Base-by-base conservation (phyloP, 1,284 basidiomycete species). In the Waitea zeae region DNA sequence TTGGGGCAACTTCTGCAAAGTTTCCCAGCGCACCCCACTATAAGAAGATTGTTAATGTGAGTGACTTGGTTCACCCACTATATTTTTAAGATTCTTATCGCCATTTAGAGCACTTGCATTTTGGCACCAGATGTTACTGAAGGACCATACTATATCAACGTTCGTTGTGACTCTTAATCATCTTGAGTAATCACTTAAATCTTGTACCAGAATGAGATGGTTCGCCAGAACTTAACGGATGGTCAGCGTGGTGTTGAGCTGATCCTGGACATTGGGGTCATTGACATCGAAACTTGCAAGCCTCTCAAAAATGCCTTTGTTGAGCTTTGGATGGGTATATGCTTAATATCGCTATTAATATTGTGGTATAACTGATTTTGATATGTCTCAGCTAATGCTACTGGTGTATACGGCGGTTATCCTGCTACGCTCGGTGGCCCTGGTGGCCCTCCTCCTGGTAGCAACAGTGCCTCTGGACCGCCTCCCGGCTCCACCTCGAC, bases 211-310 rank as follows among this genome's bases (percentile, higher is more conserved):
- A 42, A 45, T 29, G 43, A 44, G 24, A 17, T 40, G 3, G 38
- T 45, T 14, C 33, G 43, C 12, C 31, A 38, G 12, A 34, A 45
- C 24, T 34, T 45, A 5, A 43, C 33, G 2, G 43, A 45, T 31
- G 31, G 20, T 31, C 43, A 45, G 33, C 5, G 62, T 12, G 69
- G 69, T 34, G 48, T 71, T 5, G 49, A 54, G 20, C 55, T 72
- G 44, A 47, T 58, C 30, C 59, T 80, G 41, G 72, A 81, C 43
- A 73, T 81, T 28, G 76, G 75, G 20, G 67, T 80, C 5, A 75
- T 82, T 38, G 77, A 83, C 44, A 67, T 79, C 5, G 65, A 75
- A 43, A 80, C 76, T 1, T 83, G 79, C 54, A 54, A 70, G 44
- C 75, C 78, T 13, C 56, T 79, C 0, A 61, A 65, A 3, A 67